These are phyloP conservation scores for Adansonia madagascariensis DNA, from an alignment of 441 rosid genomes.

Conservation along the genomic window DNA sequence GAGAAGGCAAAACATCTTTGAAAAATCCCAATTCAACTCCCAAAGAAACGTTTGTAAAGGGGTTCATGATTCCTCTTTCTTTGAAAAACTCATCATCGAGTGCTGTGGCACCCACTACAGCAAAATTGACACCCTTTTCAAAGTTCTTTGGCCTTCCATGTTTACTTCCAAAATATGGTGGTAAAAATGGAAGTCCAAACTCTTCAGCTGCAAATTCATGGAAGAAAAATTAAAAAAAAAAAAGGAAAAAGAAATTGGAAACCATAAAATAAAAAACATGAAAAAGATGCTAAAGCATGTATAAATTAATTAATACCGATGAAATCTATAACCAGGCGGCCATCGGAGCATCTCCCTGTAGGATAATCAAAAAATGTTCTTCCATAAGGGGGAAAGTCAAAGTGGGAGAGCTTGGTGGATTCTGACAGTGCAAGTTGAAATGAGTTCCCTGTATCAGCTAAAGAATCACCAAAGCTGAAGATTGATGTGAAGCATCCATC, in stretches of 20 bases:
- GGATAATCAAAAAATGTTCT: constrained; percentile 44
- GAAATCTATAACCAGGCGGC: constrained; percentile 56
- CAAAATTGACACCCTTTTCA: constrained; percentile 52
- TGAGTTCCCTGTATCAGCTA: constrained; percentile 56
- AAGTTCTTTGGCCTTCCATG: constrained; percentile 23
- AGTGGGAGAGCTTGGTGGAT: constrained; percentile 27
- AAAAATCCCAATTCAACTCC: constrained; percentile 44
- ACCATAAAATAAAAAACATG: neutral
- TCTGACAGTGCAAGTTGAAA: constrained; percentile 19
- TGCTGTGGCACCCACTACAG: constrained; percentile 60
- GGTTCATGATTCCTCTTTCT: constrained; percentile 34
- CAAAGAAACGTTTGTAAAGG: constrained; percentile 41
- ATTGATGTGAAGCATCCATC: constrained; percentile 36
- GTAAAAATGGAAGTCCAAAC: constrained; percentile 48
- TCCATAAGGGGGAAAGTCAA: constrained; percentile 45
- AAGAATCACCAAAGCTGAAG: constrained; percentile 64
- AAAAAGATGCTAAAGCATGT: neutral
- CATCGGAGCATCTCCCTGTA: constrained; percentile 51
- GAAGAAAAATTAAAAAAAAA: neutral
- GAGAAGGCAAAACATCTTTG: constrained; percentile 38
- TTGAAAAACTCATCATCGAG: constrained; percentile 39
- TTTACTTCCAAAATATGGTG: constrained; percentile 41
- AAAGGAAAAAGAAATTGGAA: neutral
- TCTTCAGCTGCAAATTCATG: constrained; percentile 31
- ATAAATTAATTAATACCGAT: constrained; percentile 37